Base-by-base conservation (phyloP, 75 land plant species). In the Picea sitchensis region DNA sequence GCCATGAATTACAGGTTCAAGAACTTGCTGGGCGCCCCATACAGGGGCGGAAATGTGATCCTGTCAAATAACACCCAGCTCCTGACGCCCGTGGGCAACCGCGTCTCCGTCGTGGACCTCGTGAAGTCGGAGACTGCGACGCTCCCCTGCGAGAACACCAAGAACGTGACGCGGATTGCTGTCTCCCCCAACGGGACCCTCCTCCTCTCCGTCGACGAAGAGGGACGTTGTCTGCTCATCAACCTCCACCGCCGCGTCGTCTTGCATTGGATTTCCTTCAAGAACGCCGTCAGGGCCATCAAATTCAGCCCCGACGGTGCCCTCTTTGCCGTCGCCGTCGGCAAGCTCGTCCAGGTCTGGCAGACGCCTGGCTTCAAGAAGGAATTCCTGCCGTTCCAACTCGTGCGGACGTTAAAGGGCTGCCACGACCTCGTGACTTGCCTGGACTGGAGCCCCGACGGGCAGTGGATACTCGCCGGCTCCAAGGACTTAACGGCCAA, bases 11-110 rank as follows among this genome's bases (percentile, higher is more conserved):
- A 81, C 92, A 85, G 89, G 75, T 94, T 92, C 85, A 92, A 92
- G 41, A 95, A 94, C 78, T 88, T 96, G 36, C 81, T 94, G 54
- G 99, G 98, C 36, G 99, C 99, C 12, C 99, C 99, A 30, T 96
- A 92, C 86, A 73, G 99, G 30, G 99, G 99, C 41, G 99, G 99
- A 59, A 89, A 94, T 81, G 86, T 78, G n/a, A 81, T 82, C 18
- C 73, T 92, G 18, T 60, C 86, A 30, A 76, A 79, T 20, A 82
- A 86, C 80, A 79, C 83, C 13, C 75, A 62, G 2, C 91, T 95
- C 5, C 82, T 97, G 59, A 93, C 95, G 1, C 91, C 99, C 26
- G 89, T 93, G 34, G 99, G 99, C 30, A 95, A 92, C 80, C 93
- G 98, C 11, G 61, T 97, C 85, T 86, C 94, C 61, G 77, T 93